phyloP scores from a whole-genome alignment of 2,329 filamentous ascomycete genomes.

The Botrytis sinoallii region DNA sequence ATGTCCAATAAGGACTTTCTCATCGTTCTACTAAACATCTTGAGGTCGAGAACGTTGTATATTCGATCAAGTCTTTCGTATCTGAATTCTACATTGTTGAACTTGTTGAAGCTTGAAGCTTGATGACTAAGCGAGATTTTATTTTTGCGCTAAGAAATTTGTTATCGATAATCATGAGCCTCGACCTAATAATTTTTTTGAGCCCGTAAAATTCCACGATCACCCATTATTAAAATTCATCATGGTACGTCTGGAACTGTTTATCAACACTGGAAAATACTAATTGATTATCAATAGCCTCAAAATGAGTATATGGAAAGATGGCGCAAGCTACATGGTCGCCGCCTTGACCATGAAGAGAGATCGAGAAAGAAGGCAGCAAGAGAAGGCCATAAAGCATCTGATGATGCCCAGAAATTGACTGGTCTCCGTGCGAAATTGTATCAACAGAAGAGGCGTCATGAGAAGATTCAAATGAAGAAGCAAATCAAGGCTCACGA shows the following conservation, averaged over 20 bases:
- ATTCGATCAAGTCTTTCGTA: constrained; percentile 18
- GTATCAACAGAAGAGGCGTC: constrained; percentile 87
- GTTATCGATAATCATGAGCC: constrained; percentile 25
- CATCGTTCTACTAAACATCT: constrained; percentile 48
- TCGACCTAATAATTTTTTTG: constrained; percentile 18
- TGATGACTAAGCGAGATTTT: constrained; percentile 18
- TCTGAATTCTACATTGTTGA: constrained; percentile 8
- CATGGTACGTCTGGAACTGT: constrained; percentile 24
- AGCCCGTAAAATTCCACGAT: constrained; percentile 20
- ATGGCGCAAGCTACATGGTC: constrained; percentile 63
- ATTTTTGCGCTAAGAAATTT: constrained; percentile 21
- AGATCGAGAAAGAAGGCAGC: constrained; percentile 81
- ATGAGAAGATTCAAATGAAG: constrained; percentile 98
- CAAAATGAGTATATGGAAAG: constrained; percentile 84
- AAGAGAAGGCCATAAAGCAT: constrained; percentile 83
- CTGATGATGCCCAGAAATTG: constrained; percentile 88
- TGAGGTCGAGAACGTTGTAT: constrained; percentile 20
- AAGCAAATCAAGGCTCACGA: constrained; percentile 93
- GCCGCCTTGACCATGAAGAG: constrained; percentile 55
- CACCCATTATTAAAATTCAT: constrained; percentile 25
- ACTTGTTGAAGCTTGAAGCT: constrained; percentile 12
- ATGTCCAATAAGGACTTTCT: constrained; percentile 63
- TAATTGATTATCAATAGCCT: constrained; percentile 49
- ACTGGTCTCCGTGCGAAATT: constrained; percentile 89
- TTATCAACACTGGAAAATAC: constrained; percentile 31